phyloP scores from a whole-genome alignment of 345 rosid genomes.

The Nephelium lappaceum region DNA sequence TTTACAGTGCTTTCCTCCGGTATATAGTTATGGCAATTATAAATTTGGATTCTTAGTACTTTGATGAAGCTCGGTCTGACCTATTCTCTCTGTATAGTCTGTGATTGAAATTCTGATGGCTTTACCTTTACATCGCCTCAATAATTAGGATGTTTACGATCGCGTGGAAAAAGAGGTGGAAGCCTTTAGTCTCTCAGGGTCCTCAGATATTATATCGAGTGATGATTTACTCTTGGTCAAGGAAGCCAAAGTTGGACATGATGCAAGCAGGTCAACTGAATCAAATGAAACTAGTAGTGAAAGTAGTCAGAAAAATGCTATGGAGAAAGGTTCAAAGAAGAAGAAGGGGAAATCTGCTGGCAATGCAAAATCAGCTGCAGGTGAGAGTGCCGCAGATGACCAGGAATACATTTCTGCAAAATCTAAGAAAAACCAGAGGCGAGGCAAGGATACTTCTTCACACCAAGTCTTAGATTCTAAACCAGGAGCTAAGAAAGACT shows the following conservation, averaged over 20 bases:
- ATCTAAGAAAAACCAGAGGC: constrained; percentile 87
- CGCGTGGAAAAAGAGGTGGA: constrained; percentile 77
- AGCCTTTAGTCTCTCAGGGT: constrained; percentile 51
- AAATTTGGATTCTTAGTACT: not conserved
- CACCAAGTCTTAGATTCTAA: constrained; percentile 55
- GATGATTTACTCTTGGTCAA: constrained; percentile 35
- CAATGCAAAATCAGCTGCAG: constrained; percentile 40
- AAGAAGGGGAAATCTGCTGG: constrained; percentile 77
- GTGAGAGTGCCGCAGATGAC: constrained; percentile 60
- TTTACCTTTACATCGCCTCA: constrained; percentile 20
- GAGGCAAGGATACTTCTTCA: constrained; percentile 69
- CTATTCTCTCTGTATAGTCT: constrained; percentile 4
- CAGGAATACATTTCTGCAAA: constrained; percentile 63
- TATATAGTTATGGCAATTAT: not conserved
- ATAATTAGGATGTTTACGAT: constrained; percentile 71
- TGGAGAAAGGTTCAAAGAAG: constrained; percentile 78
- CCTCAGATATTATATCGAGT: constrained; percentile 36
- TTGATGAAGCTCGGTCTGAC: not conserved
- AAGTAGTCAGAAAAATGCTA: constrained; percentile 41
- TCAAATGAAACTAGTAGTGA: constrained; percentile 51
- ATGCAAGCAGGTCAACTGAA: constrained; percentile 50
- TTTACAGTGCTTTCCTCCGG: not conserved
- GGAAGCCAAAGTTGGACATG: constrained; percentile 50
- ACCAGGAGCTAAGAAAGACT: constrained; percentile 69
- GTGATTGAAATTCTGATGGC: constrained; percentile 27